phyloP scores from a whole-genome alignment of 306 rosid species.

The Dalbergia cochinchinensis region DNA sequence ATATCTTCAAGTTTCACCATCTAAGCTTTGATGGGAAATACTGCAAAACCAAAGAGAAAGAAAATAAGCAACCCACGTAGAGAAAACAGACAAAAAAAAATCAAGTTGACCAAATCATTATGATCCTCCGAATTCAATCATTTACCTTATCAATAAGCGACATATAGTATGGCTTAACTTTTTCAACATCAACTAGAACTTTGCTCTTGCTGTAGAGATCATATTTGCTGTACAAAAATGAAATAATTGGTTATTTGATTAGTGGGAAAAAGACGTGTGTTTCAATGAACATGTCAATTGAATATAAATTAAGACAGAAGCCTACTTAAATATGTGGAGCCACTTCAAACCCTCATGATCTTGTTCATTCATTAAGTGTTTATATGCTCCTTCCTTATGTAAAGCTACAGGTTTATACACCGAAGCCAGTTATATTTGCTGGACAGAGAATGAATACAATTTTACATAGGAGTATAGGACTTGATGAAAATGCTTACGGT shows the following conservation, averaged over 20 bases:
- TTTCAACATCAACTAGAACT: constrained; percentile 61
- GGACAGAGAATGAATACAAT: neutral
- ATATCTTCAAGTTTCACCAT: constrained; percentile 50
- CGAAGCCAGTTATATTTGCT: too few species aligned
- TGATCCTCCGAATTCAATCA: too few species aligned
- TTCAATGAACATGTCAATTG: neutral
- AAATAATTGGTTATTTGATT: too few species aligned
- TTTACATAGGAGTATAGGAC: neutral
- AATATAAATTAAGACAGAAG: neutral
- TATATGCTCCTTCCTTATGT: constrained; percentile 71
- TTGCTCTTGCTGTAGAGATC: constrained; percentile 94
- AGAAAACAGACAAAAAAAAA: neutral
- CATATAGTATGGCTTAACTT: constrained; percentile 79
- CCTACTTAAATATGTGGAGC: constrained; percentile 58
- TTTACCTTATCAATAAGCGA: constrained; percentile 80
- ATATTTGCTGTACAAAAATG: constrained; percentile 65
- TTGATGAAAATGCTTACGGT: constrained; percentile 43
- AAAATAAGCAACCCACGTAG: neutral
- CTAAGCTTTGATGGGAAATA: constrained; percentile 64
- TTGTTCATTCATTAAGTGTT: constrained; percentile 78
- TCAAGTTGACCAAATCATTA: neutral
- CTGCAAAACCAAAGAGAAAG: constrained; percentile 42
- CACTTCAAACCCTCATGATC: constrained; percentile 78
- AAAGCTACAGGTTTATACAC: constrained; percentile 55
- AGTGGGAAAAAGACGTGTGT: neutral